phyloP scores from a whole-genome alignment of 192 early-diverging fungal genomes.

The Paraglomus brasilianum region DNA sequence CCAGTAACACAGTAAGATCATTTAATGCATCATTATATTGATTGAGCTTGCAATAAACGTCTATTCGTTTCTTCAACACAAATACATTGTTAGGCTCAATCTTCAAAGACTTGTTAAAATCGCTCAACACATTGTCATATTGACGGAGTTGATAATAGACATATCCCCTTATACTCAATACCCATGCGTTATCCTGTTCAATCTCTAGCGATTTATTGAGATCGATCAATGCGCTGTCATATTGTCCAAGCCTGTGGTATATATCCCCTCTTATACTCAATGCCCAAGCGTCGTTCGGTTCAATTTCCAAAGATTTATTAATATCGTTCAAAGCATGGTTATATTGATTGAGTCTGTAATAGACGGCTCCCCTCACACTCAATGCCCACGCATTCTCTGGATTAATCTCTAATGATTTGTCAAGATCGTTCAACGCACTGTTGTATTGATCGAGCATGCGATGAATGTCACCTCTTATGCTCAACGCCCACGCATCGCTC shows the following conservation, averaged over 20 bases:
- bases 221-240: conserved; percentile 5
- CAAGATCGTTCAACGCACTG: neutral
- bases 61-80: neutral
- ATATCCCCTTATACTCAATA: conserved; percentile 1
- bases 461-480: neutral
- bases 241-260: neutral
- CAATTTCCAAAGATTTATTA: conserved; percentile 8
- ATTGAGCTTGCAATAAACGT: neutral
- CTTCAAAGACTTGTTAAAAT: neutral
- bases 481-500: neutral
- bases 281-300: conserved; percentile 1
- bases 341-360: conserved; percentile 2
- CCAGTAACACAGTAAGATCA: neutral
- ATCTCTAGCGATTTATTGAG: conserved; percentile 9
- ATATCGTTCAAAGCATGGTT: conserved; percentile 18
- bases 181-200: conserved; percentile 13
- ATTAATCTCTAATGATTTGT: neutral
- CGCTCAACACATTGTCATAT: neutral
- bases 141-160: neutral
- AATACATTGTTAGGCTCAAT: neutral
- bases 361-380: conserved; percentile 10
- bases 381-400: neutral
- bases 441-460: neutral
- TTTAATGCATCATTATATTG: neutral
- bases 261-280: conserved; percentile 8